Conservation (phyloP, 78 protist species). For the Dictyostelium capitatum region DNA sequence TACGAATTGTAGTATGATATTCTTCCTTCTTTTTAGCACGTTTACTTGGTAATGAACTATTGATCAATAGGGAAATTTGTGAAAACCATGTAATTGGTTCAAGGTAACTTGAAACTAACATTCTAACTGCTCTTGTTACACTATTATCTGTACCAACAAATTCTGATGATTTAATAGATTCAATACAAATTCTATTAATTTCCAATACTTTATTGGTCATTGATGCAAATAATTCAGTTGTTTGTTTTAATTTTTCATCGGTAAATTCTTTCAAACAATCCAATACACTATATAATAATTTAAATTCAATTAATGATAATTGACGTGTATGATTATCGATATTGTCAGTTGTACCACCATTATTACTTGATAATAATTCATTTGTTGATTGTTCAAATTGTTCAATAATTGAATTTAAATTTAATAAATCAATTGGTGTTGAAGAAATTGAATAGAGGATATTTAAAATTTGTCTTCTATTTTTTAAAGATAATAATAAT, state of each 20-base stretch:
- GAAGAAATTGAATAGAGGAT: not conserved
- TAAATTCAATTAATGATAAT: conserved; percentile 6
- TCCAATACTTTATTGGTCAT: not conserved
- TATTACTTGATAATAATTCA: not conserved
- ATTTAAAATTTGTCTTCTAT: conserved; percentile 21
- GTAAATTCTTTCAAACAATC: not conserved
- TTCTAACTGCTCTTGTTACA: not conserved
- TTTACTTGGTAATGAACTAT: conserved; percentile 39
- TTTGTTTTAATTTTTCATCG: not conserved
- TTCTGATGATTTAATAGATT: not conserved
- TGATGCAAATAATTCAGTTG: not conserved
- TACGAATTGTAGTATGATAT: conserved; percentile 6
- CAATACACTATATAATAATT: not conserved
- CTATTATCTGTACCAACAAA: not conserved
- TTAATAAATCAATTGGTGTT: not conserved
- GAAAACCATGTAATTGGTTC: conserved; percentile 50
- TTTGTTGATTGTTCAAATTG: not conserved
- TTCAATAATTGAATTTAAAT: not conserved
- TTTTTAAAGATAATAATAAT: not conserved
- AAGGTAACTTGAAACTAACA: not conserved
- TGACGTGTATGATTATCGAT: not conserved
- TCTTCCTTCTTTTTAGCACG: conserved; percentile 71
- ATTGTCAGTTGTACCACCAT: not conserved
- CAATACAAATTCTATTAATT: not conserved
- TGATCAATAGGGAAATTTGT: not conserved